phyloP scores from a whole-genome alignment of 345 rosid species.

The Pelargonium nanum region DNA sequence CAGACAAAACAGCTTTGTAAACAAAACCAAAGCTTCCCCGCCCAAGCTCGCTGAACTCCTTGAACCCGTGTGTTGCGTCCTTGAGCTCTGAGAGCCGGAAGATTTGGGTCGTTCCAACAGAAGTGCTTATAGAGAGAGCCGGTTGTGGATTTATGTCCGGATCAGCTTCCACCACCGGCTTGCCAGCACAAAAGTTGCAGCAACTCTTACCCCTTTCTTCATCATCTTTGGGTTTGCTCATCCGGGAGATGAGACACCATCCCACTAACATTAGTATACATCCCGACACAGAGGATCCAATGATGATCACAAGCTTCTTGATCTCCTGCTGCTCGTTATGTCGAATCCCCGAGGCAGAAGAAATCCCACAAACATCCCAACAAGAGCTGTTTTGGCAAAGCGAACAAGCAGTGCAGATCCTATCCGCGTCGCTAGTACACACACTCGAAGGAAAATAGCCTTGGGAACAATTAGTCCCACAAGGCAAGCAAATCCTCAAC shows the following conservation, averaged over 20 bases:
- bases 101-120: conserved; percentile 61
- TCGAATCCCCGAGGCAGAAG: conserved; percentile 15
- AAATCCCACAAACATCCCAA: conserved; percentile 48
- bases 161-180: conserved; percentile 21
- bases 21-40: conserved; percentile 89
- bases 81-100: conserved; percentile 77
- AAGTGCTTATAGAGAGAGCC: conserved; percentile 29
- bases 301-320: conserved; percentile 27
- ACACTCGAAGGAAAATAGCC: conserved; percentile 77
- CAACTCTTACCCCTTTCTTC: conserved; percentile 21
- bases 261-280: conserved; percentile 32
- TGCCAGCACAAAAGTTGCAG: conserved; percentile 40
- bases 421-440: conserved; percentile 52
- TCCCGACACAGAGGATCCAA: conserved; percentile 37
- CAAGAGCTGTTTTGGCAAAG: conserved; percentile 93
- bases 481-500: conserved; percentile 60
- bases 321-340: conserved; percentile 38
- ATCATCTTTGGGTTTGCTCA: conserved; percentile 22
- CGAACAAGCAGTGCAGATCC: conserved; percentile 74
- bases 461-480: conserved; percentile 62
- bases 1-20: conserved; percentile 64
- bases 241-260: conserved; percentile 46
- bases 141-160: conserved; percentile 11
- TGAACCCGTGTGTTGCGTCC: conserved; percentile 90
- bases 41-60: conserved; percentile 86